Evolutionary conservation across 78 protist species (phyloP).

Genomic region (Anaeramoeba flamelloides): DNA sequence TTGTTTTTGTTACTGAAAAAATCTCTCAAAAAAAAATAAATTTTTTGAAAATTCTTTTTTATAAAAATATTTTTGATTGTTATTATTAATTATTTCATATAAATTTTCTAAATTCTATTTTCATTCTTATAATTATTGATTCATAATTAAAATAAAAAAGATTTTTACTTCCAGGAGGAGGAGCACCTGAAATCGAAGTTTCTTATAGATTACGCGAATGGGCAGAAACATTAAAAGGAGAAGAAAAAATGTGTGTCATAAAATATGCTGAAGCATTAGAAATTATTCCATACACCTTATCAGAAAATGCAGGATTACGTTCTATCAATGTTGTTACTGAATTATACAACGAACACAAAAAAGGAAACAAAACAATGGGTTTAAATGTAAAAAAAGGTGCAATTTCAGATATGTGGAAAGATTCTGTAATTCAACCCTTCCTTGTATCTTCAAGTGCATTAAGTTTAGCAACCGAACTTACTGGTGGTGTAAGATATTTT

Average conservation of each 20-base stretch:
- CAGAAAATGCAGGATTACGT: conserved; percentile 98
- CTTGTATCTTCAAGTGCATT: conserved; percentile 78
- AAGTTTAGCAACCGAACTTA: conserved; percentile 93
- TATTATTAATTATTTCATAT: no score
- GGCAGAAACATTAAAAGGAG: neutral
- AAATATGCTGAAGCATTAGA: conserved; percentile 93
- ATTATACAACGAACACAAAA: conserved; percentile 55
- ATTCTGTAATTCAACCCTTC: conserved; percentile 91
- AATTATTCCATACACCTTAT: conserved; percentile 89
- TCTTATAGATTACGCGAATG: neutral
- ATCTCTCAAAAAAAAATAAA: no score
- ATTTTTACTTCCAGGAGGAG: conserved; percentile 91
- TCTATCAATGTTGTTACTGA: conserved; percentile 51
- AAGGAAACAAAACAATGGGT: conserved; percentile 73
- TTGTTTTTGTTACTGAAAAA: no score
- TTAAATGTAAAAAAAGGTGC: conserved; percentile 76
- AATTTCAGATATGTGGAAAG: conserved; percentile 75
- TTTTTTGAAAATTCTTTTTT: no score
- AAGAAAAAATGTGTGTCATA: conserved; percentile 50
- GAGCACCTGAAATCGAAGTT: conserved; percentile 85
- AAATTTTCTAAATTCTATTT: no score
- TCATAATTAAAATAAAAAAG: no score
- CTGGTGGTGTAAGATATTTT: no score
- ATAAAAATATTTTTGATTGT: no score
- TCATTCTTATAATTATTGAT: no score